Evolutionary conservation across 2,329 filamentous ascomycete genomes (phyloP), one percentile per base, ranked within the genome.

Genomic region (Blastomyces parvus): DNA sequence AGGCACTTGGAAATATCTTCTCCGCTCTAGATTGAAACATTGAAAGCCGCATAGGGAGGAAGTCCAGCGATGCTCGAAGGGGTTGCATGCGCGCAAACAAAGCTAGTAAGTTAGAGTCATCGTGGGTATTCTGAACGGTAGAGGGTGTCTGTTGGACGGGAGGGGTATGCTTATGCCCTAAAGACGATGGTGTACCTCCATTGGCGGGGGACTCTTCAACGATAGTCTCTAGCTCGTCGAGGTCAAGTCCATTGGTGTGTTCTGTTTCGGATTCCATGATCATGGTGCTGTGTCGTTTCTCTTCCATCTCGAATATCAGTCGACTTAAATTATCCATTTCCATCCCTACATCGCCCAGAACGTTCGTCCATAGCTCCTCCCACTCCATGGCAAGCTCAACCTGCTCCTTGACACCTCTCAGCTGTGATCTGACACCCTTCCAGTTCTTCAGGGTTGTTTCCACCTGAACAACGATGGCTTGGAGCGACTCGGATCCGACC

Each of bases 381-480:
- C 93, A 99, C 73, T 99, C 94, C 91, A 97, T 96, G 57, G 94
- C 94, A 64, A 96, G 86, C 75, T 97, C 94, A 22, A 99, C 93
- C 72, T 97, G 93, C 58, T 84, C 84, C 73, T 96, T 96, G 63
- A 96, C 88, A 33, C 79, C 87, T 66, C 88, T 88, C 60, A 99
- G 79, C 1, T 88, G 88, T 52, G 80, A 81, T 70, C 91, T 89
- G 70, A 97, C 93, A 67, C 87, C 86, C 55, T 86, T 82, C 94
- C 94, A 99, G 70, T 92, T 90, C 44, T 82, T 82, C 65, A 96
- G 80, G 64, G 96, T 94, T 25, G 82, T 81, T 70, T 97, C 93
- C 89, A 97, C 96, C 77, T 96, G 91, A 13, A 84, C 81, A 30
- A 97, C 90, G 19, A 94, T 88, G 3, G 80, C 83, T 63, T 85